Conservation (phyloP, 345 rosid genomes). For the Syzygium jambos region DNA sequence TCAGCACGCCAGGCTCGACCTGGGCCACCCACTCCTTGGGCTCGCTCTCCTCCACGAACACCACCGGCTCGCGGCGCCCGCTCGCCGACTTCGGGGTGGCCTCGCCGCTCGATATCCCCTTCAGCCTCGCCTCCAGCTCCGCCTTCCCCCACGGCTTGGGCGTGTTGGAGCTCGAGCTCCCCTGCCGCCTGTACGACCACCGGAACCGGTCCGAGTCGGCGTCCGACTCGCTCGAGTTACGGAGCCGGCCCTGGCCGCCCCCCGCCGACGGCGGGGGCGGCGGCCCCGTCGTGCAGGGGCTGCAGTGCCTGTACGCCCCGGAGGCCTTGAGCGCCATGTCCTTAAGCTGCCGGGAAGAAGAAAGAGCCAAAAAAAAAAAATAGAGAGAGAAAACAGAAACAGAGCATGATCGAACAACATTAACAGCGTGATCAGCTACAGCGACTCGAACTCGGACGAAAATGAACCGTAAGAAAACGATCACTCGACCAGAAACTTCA, state of each 20-base stretch:
- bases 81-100: slow-evolving; percentile 60
- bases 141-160: slow-evolving; percentile 62
- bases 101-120: slow-evolving; percentile 68
- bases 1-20: slow-evolving; percentile 94
- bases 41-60: slow-evolving; percentile 72
- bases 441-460: not conserved
- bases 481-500: not conserved
- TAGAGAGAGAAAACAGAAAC: not conserved
- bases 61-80: slow-evolving; percentile 61
- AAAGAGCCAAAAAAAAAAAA: not conserved
- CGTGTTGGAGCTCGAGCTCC: slow-evolving; percentile 66
- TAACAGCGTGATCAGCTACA: not conserved
- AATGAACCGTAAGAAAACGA: not conserved
- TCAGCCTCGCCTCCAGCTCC: slow-evolving; percentile 80
- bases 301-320: slow-evolving; percentile 83
- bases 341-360: slow-evolving; percentile 45
- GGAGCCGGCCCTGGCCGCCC: slow-evolving; percentile 25
- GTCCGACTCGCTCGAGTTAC: slow-evolving; percentile 41
- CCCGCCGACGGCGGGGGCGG: slow-evolving; percentile 9
- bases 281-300: slow-evolving; percentile 61
- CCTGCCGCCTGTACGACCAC: slow-evolving; percentile 63
- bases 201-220: slow-evolving; percentile 63
- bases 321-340: slow-evolving; percentile 94
- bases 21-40: slow-evolving; percentile 98
- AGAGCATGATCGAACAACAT: not conserved